Evolutionary conservation across 2,329 filamentous ascomycete species (phyloP).

Genomic region (Stromatinia cepivora): DNA sequence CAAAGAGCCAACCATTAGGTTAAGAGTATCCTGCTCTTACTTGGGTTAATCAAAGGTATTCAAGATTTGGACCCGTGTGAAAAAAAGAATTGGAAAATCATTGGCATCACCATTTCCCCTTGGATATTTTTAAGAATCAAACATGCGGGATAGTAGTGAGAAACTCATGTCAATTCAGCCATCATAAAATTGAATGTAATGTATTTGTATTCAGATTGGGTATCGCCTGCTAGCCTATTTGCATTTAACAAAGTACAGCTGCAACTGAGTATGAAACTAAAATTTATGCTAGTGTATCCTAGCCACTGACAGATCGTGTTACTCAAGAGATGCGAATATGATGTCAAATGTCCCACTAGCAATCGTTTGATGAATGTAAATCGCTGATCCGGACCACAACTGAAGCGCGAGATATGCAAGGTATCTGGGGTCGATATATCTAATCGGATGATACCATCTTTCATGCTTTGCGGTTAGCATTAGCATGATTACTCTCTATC

Average conservation of each 20-base stretch:
- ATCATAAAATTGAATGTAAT: constrained; percentile 6
- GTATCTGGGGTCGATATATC: not conserved
- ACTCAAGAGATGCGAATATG: constrained; percentile 13
- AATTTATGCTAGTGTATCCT: constrained; percentile 11
- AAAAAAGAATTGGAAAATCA: not conserved
- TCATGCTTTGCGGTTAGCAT: not conserved
- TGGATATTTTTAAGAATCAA: not conserved
- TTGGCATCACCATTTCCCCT: not conserved
- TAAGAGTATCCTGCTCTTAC: not conserved
- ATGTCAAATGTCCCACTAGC: constrained; percentile 3
- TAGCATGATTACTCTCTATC: constrained; percentile 6
- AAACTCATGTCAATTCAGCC: not conserved
- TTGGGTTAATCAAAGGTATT: not conserved
- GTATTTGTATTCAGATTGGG: constrained; percentile 18
- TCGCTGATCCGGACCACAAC: constrained; percentile 12
- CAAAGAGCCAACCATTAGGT: not conserved
- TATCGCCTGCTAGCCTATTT: constrained; percentile 19
- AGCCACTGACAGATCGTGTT: not conserved
- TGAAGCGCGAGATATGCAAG: not conserved
- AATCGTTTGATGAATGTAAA: constrained; percentile 11
- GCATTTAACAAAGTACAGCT: constrained; percentile 7
- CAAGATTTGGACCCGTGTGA: not conserved
- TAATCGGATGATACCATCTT: not conserved
- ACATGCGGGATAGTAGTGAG: not conserved
- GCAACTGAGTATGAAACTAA: constrained; percentile 18